Conservation (phyloP, 2,329 filamentous ascomycete species). For the Aspergillus tanneri region DNA sequence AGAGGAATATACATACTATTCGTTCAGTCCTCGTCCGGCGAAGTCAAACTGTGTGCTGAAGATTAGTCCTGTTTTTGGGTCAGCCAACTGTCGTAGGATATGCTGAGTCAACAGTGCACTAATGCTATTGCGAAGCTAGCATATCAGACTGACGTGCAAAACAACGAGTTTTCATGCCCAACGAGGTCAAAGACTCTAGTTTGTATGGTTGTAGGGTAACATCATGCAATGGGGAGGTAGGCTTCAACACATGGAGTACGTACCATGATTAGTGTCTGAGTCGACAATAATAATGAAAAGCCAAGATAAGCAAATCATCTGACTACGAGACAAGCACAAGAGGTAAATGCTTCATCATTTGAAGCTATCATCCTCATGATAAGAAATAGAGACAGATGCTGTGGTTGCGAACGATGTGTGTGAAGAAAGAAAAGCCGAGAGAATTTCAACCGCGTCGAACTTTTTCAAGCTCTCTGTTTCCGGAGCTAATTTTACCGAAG, state of each 20-base stretch:
- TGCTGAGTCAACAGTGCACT: slow-evolving; percentile 4
- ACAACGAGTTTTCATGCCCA: slow-evolving; percentile 73
- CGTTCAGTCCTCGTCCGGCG: slow-evolving; percentile 3
- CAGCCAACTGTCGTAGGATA: slow-evolving; percentile 10
- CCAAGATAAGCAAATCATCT: slow-evolving; percentile 1
- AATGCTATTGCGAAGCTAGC: slow-evolving; percentile 21
- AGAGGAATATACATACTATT: slow-evolving; percentile 30
- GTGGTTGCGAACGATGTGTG: slow-evolving; percentile 19
- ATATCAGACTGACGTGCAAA: slow-evolving; percentile 91
- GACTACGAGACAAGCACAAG: background rate
- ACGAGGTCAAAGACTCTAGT: slow-evolving; percentile 96
- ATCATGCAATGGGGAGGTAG: slow-evolving; percentile 59
- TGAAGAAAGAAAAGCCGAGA: slow-evolving; percentile 20
- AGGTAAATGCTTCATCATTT: slow-evolving; percentile 4
- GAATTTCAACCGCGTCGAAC: slow-evolving; percentile 21
- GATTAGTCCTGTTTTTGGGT: slow-evolving; percentile 18
- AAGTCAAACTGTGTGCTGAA: slow-evolving; percentile 6
- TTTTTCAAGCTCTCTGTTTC: slow-evolving; percentile 35
- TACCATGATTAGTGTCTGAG: slow-evolving; percentile 23
- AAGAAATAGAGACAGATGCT: background rate
- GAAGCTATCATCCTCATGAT: slow-evolving; percentile 1
- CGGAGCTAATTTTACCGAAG: slow-evolving; percentile 32
- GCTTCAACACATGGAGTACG: slow-evolving; percentile 20
- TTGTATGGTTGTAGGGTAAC: slow-evolving; percentile 74
- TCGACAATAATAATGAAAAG: background rate